Conservation (phyloP, 768 basidiomycete genomes). For the Calocybe gangraenosa region DNA sequence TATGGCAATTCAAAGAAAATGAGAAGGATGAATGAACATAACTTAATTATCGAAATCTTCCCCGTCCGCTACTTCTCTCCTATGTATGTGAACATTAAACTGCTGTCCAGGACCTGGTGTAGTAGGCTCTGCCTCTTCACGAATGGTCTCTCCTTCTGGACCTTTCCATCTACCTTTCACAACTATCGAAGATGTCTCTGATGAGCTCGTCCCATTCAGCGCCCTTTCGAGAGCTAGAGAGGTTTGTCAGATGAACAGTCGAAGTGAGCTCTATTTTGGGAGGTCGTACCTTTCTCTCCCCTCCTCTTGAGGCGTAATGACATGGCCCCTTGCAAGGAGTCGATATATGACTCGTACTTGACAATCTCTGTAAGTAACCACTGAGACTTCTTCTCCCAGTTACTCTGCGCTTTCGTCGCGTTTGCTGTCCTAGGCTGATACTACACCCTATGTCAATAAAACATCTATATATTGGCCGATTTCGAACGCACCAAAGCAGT, state of each 20-base stretch:
- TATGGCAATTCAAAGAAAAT: conserved; percentile 6
- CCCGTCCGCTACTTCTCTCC: conserved; percentile 23
- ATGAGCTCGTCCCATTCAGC: conserved; percentile 27
- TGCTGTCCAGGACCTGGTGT: conserved; percentile 25
- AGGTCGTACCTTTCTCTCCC: conserved; percentile 67
- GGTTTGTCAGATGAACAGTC: conserved; percentile 4
- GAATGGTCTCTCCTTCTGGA: conserved; percentile 28
- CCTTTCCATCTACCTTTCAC: conserved; percentile 28
- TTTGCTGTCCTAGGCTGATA: conserved; percentile 77
- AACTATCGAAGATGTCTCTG: conserved; percentile 19
- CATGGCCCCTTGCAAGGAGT: conserved; percentile 84
- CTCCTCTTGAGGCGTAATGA: conserved; percentile 80
- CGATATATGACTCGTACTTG: conserved; percentile 94
- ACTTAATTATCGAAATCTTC: conserved; percentile 21
- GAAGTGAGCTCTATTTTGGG: neutral
- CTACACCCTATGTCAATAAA: conserved; percentile 35
- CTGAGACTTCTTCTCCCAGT: conserved; percentile 92
- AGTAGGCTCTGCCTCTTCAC: conserved; percentile 28
- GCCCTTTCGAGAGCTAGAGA: conserved; percentile 29
- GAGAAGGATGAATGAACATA: conserved; percentile 4
- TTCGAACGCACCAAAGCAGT: conserved; percentile 52
- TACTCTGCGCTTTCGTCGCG: conserved; percentile 70
- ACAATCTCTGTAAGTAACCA: conserved; percentile 89
- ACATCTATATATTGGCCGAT: too few relatives aligned
- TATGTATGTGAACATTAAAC: conserved; percentile 19